Evolutionary conservation across 148 eudicot species (phyloP), one percentile per base, ranked within the genome.

Genomic region (Vaccinium myrtillus): DNA sequence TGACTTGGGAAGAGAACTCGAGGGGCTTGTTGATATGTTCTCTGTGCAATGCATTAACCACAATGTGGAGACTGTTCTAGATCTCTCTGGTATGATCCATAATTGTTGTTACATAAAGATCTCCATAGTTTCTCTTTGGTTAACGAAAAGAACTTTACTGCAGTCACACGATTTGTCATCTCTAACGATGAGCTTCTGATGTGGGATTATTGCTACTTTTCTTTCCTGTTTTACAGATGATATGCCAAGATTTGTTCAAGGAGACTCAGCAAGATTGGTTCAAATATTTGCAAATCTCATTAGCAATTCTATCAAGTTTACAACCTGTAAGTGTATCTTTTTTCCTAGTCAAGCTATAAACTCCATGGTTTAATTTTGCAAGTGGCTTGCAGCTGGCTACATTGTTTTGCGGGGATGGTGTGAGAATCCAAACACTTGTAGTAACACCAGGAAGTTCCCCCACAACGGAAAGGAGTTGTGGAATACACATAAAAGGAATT

Each of bases 21-120:
- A 97, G 91, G 99, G 98, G 85, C 96, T 97, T 63, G 86, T 95
- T 77, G 99, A 97, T 87, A 94, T 97, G 98, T 97, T 95, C 90
- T 95, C 98, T 39, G 98, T 95, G 83, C 98, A 95, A 88, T 91
- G 99, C 85, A 93, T 94, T 84, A 95, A 94, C 87, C 97, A 94
- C 85, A 93, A 97, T 71, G 95, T 97, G 59, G 99, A 97, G 80
- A 94, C 92, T 81, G 86, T 95, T 89, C 89, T 97, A 83, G 98
- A 97, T 89, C 98, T 95, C 71, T 88, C 99, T 12, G 99, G 99
- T 94, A 84, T 43, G 85, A 71, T 5, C 53, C 53, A 63, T 46
- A 56, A 2, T n/a, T 18, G 23, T 32, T 65, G 23, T 30, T 58
- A 36, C 15, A 46, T 49, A 32, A 75, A 58, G 19, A 63, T 56